Conservation (phyloP, 495 filamentous ascomycete genomes). For the Talaromyces nanjingensis region DNA sequence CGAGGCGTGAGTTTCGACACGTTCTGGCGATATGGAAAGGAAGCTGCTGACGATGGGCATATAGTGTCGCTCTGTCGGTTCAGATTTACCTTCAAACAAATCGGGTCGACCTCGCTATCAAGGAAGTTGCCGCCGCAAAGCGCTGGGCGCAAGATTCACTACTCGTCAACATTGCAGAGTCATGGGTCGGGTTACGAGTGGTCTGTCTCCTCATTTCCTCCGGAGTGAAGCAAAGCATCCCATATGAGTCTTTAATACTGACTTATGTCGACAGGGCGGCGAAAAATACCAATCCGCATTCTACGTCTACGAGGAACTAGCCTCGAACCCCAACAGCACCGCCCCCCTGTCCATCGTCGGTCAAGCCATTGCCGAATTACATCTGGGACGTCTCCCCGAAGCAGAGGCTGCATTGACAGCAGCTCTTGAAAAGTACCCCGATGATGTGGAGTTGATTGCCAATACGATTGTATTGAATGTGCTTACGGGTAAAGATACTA, state of each 20-base stretch:
- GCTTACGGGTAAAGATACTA: slow-evolving; percentile 61
- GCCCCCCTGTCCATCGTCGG: slow-evolving; percentile 61
- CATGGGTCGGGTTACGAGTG: slow-evolving; percentile 84
- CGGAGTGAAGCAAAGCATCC: no score
- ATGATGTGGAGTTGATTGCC: slow-evolving; percentile 65
- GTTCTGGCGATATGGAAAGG: not conserved
- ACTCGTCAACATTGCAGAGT: slow-evolving; percentile 89
- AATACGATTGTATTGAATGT: slow-evolving; percentile 74
- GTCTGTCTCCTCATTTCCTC: slow-evolving; percentile 42
- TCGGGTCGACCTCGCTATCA: slow-evolving; percentile 78
- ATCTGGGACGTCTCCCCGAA: slow-evolving; percentile 83
- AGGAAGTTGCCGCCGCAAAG: slow-evolving; percentile 83
- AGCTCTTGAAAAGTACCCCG: slow-evolving; percentile 66
- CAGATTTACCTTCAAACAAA: slow-evolving; percentile 92
- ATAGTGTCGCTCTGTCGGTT: slow-evolving; percentile 63
- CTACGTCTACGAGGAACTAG: slow-evolving; percentile 97
- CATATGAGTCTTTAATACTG: not conserved
- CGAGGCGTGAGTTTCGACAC: slow-evolving; percentile 59
- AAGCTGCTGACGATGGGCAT: not conserved
- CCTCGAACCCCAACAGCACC: slow-evolving; percentile 67
- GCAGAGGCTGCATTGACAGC: slow-evolving; percentile 79
- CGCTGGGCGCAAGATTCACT: slow-evolving; percentile 95
- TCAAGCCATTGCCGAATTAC: slow-evolving; percentile 87
- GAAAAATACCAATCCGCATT: slow-evolving; percentile 96
- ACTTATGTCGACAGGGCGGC: slow-evolving; percentile 55